A percentile compares a stretch with the other conserved stretches of the same genome.
These are phyloP conservation scores for Cercospora sp. DNA, from an alignment of 2,329 filamentous ascomycete species.

Conservation along the genomic window DNA sequence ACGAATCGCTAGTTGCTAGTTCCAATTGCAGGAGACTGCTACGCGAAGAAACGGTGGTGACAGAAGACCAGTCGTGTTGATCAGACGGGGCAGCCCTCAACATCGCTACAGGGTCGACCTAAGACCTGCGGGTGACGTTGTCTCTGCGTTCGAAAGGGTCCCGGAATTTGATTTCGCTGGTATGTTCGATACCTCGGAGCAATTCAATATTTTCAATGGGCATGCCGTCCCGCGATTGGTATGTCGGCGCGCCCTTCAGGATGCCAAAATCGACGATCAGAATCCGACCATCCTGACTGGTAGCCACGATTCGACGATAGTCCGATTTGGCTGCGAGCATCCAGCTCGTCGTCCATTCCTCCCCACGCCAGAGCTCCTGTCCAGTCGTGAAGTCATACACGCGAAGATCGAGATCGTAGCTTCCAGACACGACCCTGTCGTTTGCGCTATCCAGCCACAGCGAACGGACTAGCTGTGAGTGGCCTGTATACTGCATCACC, in stretches of 20 bases:
- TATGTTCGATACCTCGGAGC: conserved; percentile 39
- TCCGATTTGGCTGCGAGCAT: conserved; percentile 95
- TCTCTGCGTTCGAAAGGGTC: conserved; percentile 23
- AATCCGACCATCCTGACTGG: conserved; percentile 89
- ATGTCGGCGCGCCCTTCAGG: conserved; percentile 30
- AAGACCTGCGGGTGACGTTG: conserved; percentile 13
- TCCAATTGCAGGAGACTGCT: background rate
- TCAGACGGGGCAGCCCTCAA: background rate
- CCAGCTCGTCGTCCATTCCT: conserved; percentile 96
- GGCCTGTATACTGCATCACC: conserved; percentile 76
- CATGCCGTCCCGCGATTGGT: conserved; percentile 43
- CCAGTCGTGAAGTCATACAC: conserved; percentile 87
- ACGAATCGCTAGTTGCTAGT: background rate
- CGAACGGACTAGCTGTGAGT: conserved; percentile 82
- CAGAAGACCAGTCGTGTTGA: background rate
- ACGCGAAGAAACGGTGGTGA: background rate
- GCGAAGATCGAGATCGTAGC: conserved; percentile 93
- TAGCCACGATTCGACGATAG: conserved; percentile 90
- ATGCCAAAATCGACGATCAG: conserved; percentile 87
- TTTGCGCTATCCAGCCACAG: conserved; percentile 87
- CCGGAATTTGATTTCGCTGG: conserved; percentile 30
- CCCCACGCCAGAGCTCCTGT: conserved; percentile 75
- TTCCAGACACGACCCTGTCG: conserved; percentile 82
- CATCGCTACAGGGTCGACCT: background rate
- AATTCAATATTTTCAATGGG: conserved; percentile 54